Conservation (phyloP, 106 monocot genomes). For the Narthecium ossifragum region DNA sequence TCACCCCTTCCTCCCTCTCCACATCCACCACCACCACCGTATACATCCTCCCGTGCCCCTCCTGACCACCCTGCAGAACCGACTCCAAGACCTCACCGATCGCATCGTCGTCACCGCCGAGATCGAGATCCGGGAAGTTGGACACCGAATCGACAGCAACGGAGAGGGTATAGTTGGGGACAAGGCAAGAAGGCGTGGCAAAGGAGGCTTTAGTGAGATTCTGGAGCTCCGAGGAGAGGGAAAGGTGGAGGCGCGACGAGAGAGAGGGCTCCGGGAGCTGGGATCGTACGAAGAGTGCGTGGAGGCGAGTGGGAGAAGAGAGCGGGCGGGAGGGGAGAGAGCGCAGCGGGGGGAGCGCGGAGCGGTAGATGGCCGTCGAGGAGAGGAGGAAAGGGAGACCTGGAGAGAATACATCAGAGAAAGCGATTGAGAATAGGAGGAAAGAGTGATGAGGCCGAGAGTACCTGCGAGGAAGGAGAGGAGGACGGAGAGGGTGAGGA, state of each 20-base stretch:
- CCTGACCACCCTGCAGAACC: constrained; percentile 28
- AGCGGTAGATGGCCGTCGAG: constrained; percentile 81
- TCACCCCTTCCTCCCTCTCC: constrained; percentile 9
- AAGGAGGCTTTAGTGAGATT: constrained; percentile 15
- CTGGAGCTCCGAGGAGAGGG: constrained; percentile 5
- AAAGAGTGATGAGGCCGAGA: constrained; percentile 28
- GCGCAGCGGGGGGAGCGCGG: constrained; percentile 60
- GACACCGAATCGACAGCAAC: constrained; percentile 26
- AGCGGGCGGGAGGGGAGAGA: constrained; percentile 44
- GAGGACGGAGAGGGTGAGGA: constrained; percentile 68
- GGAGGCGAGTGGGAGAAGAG: constrained; percentile 37
- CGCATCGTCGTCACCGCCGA: not conserved
- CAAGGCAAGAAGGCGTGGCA: no score
- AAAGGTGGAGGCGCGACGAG: not conserved
- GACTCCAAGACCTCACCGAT: constrained; percentile 56
- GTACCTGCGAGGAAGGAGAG: constrained; percentile 49
- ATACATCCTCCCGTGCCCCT: constrained; percentile 43
- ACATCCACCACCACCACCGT: constrained; percentile 42
- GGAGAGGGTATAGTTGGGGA: no score
- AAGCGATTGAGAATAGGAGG: constrained; percentile 69
- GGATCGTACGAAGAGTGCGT: no score
- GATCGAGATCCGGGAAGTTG: constrained; percentile 12
- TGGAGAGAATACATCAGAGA: no score
- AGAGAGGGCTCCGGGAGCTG: not conserved
- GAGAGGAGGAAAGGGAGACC: constrained; percentile 56